These are phyloP conservation scores for Nakaseomyces sp. DNA, from an alignment of 1,139 yeast genomes.

Conservation along the genomic window DNA sequence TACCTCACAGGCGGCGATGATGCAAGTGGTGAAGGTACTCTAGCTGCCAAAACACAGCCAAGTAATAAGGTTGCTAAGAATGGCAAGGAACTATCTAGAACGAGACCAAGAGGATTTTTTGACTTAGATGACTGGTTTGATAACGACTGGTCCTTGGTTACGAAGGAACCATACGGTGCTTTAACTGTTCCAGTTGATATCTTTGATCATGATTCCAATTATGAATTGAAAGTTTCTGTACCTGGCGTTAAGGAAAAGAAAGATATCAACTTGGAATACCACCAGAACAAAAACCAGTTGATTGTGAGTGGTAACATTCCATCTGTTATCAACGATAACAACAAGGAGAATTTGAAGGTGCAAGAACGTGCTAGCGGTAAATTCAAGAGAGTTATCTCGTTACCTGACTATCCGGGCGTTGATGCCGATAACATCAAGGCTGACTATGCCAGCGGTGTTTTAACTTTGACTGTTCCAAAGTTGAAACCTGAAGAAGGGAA, in stretches of 20 bases:
- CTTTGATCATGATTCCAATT: constrained; percentile 34
- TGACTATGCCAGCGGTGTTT: constrained; percentile 35
- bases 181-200: constrained; percentile 37
- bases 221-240: constrained; percentile 34
- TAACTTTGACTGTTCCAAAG: constrained; percentile 35
- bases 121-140: constrained; percentile 25
- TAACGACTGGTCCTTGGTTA: constrained; percentile 20
- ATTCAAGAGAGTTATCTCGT: constrained; percentile 35
- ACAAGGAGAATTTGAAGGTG: constrained; percentile 29
- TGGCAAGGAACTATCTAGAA: neutral
- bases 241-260: constrained; percentile 38
- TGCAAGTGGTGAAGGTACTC: neutral
- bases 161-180: constrained; percentile 13
- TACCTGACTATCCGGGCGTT: constrained; percentile 33
- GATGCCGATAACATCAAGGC: constrained; percentile 38
- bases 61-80: constrained; percentile 12
- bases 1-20: neutral
- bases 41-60: neutral
- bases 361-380: constrained; percentile 35
- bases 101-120: constrained; percentile 10
- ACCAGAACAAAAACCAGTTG: constrained; percentile 35
- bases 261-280: constrained; percentile 34
- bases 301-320: constrained; percentile 35
- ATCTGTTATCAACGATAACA: constrained; percentile 16
- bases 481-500: constrained; percentile 24